Evolutionary conservation across 2,329 filamentous ascomycete genomes (phyloP).

Genomic region (Sarocladiaceae sp.): DNA sequence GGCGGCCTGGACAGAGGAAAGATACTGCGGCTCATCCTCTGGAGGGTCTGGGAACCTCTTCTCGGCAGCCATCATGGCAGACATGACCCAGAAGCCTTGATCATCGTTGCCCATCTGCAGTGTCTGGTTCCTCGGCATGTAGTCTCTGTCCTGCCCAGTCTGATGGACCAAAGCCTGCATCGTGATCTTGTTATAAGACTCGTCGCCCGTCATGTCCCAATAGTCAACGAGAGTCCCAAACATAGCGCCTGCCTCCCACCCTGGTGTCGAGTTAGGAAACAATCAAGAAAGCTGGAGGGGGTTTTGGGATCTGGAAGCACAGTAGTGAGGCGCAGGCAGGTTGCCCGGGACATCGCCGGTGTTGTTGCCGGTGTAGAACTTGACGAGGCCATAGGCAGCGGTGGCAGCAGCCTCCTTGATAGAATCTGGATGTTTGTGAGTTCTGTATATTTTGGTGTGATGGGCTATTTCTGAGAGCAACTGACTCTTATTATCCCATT

Average conservation of each 20-base stretch:
- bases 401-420: constrained; percentile 42
- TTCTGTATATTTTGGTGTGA: background rate
- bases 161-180: constrained; percentile 56
- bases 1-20: constrained; percentile 68
- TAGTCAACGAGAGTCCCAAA: constrained; percentile 68
- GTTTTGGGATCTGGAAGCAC: constrained; percentile 34
- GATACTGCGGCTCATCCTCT: constrained; percentile 58
- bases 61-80: constrained; percentile 73
- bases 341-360: constrained; percentile 53
- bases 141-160: constrained; percentile 50
- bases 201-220: constrained; percentile 63
- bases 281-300: background rate
- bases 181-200: constrained; percentile 54
- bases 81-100: constrained; percentile 78
- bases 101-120: constrained; percentile 63
- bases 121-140: constrained; percentile 62
- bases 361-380: constrained; percentile 50
- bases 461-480: constrained; percentile 2
- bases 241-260: constrained; percentile 69
- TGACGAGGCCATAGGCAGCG: constrained; percentile 40
- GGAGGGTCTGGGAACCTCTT: constrained; percentile 66
- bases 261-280: constrained; percentile 15
- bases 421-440: constrained; percentile 31
- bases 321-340: constrained; percentile 58
- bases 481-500: background rate